phyloP scores from a whole-genome alignment of 306 rosid genomes.

The Fagus crenata region DNA sequence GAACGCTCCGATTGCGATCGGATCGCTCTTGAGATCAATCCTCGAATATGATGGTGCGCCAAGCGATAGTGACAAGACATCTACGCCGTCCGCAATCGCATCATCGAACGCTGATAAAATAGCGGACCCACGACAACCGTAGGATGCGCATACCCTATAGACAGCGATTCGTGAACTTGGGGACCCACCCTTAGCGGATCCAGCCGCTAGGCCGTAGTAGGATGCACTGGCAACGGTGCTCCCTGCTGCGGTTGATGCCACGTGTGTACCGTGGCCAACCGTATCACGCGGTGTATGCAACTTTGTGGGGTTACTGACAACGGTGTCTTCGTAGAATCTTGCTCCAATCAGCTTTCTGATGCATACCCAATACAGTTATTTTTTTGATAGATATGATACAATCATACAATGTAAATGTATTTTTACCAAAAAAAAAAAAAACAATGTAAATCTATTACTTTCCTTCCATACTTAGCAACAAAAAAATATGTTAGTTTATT shows the following conservation, averaged over 20 bases:
- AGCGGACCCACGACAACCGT: conserved; percentile 59
- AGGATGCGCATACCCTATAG: conserved; percentile 52
- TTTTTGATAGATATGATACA: no score
- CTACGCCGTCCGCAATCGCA: conserved; percentile 73
- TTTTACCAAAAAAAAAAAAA: no score
- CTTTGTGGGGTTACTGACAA: not conserved
- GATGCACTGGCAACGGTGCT: conserved; percentile 51
- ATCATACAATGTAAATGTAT: no score
- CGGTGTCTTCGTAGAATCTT: conserved; percentile 46
- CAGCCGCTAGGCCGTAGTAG: conserved; percentile 59
- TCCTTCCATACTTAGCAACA: no score
- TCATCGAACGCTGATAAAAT: conserved; percentile 74
- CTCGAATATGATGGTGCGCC: conserved; percentile 2
- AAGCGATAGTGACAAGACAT: conserved; percentile 68
- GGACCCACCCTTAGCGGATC: conserved; percentile 73
- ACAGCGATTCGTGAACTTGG: conserved; percentile 68
- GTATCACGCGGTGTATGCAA: conserved; percentile 47
- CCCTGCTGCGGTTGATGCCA: conserved; percentile 80
- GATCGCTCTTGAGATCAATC: conserved; percentile 39
- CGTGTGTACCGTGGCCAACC: conserved; percentile 74
- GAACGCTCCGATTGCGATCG: conserved; percentile 70
- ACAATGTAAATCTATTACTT: no score
- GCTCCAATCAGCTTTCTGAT: conserved; percentile 84
- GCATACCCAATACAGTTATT: not conserved
- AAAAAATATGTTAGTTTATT: no score